Percentiles rank a stretch among this genome's conserved stretches.
These are phyloP conservation scores for Cryptococcus jaspeensis DNA, from an alignment of 1,284 basidiomycete genomes.

Conservation along the genomic window DNA sequence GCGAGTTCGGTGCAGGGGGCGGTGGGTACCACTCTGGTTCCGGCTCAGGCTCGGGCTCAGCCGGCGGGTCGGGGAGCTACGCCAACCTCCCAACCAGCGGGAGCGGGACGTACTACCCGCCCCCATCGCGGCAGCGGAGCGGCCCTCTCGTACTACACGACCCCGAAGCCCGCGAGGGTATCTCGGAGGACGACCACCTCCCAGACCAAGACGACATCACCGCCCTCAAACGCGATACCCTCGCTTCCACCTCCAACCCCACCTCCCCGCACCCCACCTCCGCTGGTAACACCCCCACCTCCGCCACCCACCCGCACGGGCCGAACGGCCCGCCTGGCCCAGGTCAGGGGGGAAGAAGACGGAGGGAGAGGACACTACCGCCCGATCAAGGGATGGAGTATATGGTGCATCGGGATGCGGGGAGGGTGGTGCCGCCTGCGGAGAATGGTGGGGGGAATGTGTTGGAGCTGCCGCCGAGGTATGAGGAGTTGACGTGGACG, in stretches of 20 bases:
- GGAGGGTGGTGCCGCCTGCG: slow-evolving; percentile 19
- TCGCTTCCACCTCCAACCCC: slow-evolving; percentile 19
- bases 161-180: slow-evolving; percentile 10
- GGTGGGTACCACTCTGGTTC: neutral
- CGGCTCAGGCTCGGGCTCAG: neutral
- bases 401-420: slow-evolving; percentile 46
- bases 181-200: neutral
- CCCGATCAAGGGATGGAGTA: slow-evolving; percentile 29
- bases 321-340: neutral
- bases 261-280: neutral
- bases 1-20: neutral
- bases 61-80: neutral
- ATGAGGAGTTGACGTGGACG: slow-evolving; percentile 47
- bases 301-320: neutral
- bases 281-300: neutral
- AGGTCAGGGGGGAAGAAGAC: slow-evolving; percentile 17
- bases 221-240: slow-evolving; percentile 44
- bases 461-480: slow-evolving; percentile 45
- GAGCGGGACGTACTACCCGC: neutral
- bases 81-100: neutral
- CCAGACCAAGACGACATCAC: slow-evolving; percentile 17
- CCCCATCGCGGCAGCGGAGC: slow-evolving; percentile 4
- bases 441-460: slow-evolving; percentile 9
- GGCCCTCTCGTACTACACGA: slow-evolving; percentile 34
- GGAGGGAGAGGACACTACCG: neutral